phyloP scores from a whole-genome alignment of 2,329 filamentous ascomycete genomes.

The Laburnicola sp. region DNA sequence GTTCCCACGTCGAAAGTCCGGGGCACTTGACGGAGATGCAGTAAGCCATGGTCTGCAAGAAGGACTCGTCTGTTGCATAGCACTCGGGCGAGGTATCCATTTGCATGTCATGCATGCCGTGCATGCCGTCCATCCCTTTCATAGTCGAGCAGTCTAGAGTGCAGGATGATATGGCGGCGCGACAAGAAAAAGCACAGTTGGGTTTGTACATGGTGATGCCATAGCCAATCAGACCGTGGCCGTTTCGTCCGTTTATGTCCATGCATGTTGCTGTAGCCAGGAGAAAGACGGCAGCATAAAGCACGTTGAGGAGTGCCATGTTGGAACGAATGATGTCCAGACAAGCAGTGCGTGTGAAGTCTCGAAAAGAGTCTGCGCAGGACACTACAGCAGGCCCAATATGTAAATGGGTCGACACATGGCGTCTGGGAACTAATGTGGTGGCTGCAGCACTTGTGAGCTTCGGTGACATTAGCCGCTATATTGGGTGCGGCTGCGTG shows the following conservation, averaged over 20 bases:
- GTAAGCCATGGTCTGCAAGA: conserved; percentile 22
- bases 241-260: conserved; percentile 4
- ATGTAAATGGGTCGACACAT: background rate
- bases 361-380: background rate
- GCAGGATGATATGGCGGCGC: conserved; percentile 10
- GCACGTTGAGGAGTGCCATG: background rate
- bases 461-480: conserved; percentile 6
- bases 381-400: background rate
- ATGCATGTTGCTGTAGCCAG: background rate
- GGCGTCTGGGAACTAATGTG: background rate
- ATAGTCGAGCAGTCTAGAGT: conserved; percentile 16
- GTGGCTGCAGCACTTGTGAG: background rate
- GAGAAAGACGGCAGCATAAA: background rate
- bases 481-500: conserved; percentile 1
- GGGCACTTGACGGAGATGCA: conserved; percentile 21
- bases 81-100: conserved; percentile 20
- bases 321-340: background rate
- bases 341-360: background rate
- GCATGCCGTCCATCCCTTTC: conserved; percentile 8
- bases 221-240: conserved; percentile 24
- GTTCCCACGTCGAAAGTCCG: conserved; percentile 11
- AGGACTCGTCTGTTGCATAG: conserved; percentile 22
- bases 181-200: conserved; percentile 21
- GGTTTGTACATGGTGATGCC: conserved; percentile 21
- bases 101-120: conserved; percentile 10